Evolutionary conservation across 495 filamentous ascomycete species (phyloP).

Genomic region (Xanthoparmelia taractica): DNA sequence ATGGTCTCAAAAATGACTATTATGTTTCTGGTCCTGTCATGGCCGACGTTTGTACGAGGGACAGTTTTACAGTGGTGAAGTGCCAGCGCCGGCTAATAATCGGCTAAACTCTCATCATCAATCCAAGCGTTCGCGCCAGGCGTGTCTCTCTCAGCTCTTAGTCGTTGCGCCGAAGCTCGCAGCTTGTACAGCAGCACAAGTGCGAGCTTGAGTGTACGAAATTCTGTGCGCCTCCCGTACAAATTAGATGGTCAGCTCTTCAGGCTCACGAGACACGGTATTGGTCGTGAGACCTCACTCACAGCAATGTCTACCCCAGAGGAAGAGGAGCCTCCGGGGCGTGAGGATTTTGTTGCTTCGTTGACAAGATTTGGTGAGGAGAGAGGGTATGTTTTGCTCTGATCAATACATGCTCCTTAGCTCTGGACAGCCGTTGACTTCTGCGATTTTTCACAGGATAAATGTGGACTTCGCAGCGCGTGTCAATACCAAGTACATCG

Average conservation of each 20-base stretch:
- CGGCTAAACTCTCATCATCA: background rate
- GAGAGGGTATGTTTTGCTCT: conserved; percentile 26
- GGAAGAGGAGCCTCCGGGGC: conserved; percentile 13
- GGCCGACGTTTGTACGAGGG: no score
- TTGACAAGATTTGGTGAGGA: conserved; percentile 18
- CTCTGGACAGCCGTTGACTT: conserved; percentile 16
- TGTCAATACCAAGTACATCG: conserved; percentile 61
- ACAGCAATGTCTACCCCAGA: conserved; percentile 1
- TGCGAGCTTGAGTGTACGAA: background rate
- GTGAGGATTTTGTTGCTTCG: conserved; percentile 11
- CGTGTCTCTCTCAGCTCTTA: background rate
- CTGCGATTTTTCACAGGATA: conserved; percentile 40
- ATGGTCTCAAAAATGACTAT: background rate
- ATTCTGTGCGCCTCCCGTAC: background rate
- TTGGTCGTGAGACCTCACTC: conserved; percentile 9
- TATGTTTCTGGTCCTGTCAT: no score
- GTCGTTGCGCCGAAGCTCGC: background rate
- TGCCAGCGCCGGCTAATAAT: background rate
- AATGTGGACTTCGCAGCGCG: conserved; percentile 63
- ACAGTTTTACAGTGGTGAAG: no score
- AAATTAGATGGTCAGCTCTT: background rate
- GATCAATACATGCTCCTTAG: background rate
- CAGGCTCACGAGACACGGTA: background rate
- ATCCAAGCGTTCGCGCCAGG: background rate
- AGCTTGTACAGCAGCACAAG: background rate